Base-by-base conservation (phyloP, 202 grass and related monocot genomes). In the Panicum virgatum region DNA sequence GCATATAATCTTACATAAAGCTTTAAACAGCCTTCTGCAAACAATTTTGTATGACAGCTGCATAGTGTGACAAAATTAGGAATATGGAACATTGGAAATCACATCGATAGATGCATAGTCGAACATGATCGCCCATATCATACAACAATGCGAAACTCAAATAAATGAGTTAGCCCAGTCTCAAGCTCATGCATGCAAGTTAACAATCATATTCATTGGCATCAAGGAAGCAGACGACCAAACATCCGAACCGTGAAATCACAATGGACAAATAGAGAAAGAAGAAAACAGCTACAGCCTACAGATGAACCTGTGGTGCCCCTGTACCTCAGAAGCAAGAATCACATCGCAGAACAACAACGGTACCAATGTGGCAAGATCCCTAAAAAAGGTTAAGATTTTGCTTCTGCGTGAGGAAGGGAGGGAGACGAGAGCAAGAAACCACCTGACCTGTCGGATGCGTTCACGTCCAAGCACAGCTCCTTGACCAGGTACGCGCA, bases 401-500 rank as follows among this genome's bases (percentile, higher is more conserved):
- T 43, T 44, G 6, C 1, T 20, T n/a, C 18, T 10, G 30, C 2
- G 4, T 16, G 3, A 65, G 47, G 10, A 53, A 22, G 7, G 42
- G 42, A 43, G 42, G 42, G 9, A 43, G 42, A 43, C 7, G 19
- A 23, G 32, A 23, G 4, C 30, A 53, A 50, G 2, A 57, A 51
- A 56, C 51, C 12, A 39, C 34, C 72, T 30, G 12, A 34, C 2
- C 39, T 20, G 6, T 40, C 32, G 34, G 18, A 8, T 20, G 10
- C 32, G 6, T 75, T 25, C 5, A 58, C 72, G 37, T 75, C 34
- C 34, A 75, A 2, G 34, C 3, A 34, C 11, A 58, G 34, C 11
- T 56, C n/a, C 72, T 75, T 34, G 2, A 75, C 72, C 20, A 75
- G 72, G 72, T 75, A 58, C 10, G 51, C 27, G 52, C 50, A 40